Conservation (phyloP, 176 grass and related monocot species). For the Eremochloa ophiuroides region DNA sequence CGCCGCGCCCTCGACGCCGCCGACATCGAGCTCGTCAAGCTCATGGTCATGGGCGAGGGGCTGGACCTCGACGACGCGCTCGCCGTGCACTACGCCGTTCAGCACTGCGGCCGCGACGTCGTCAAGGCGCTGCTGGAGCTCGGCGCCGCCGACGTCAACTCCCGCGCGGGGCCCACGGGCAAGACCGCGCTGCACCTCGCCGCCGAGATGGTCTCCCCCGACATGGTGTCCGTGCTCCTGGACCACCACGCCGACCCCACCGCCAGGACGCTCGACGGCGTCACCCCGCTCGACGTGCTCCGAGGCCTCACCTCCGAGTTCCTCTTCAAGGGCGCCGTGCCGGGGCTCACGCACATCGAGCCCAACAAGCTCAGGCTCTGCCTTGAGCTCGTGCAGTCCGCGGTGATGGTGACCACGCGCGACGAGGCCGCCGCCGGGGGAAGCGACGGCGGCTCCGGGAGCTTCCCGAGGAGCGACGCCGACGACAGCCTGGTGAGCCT, state of each 20-base stretch:
- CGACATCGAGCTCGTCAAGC: conserved; percentile 98
- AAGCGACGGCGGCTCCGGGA: conserved; percentile 36
- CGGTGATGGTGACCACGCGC: conserved; percentile 77
- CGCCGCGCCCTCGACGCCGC: conserved; percentile 87
- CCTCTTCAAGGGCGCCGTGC: conserved; percentile 97
- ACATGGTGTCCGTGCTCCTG: conserved; percentile 96
- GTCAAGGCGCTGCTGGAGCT: conserved; percentile 98
- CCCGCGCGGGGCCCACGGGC: conserved; percentile 64
- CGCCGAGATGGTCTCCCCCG: conserved; percentile 87
- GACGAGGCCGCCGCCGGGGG: conserved; percentile 55
- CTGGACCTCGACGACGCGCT: conserved; percentile 95
- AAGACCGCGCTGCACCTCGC: conserved; percentile 84
- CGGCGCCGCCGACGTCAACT: conserved; percentile 92
- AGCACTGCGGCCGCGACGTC: conserved; percentile 90
- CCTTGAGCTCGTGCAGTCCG: conserved; percentile 94
- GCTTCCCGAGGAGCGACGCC: conserved; percentile 30
- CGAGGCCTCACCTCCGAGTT: conserved; percentile 94
- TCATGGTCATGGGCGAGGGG: conserved; percentile 98
- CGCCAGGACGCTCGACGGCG: conserved; percentile 68
- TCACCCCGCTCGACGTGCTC: conserved; percentile 86
- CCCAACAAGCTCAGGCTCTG: conserved; percentile 96
- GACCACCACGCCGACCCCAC: conserved; percentile 96
- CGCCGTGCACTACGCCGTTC: conserved; percentile 89
- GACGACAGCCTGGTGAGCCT: conserved; percentile 86
- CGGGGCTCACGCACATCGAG: conserved; percentile 86